Conservation (phyloP, 2,329 filamentous ascomycete species). For the Calonectria multiphialidica region DNA sequence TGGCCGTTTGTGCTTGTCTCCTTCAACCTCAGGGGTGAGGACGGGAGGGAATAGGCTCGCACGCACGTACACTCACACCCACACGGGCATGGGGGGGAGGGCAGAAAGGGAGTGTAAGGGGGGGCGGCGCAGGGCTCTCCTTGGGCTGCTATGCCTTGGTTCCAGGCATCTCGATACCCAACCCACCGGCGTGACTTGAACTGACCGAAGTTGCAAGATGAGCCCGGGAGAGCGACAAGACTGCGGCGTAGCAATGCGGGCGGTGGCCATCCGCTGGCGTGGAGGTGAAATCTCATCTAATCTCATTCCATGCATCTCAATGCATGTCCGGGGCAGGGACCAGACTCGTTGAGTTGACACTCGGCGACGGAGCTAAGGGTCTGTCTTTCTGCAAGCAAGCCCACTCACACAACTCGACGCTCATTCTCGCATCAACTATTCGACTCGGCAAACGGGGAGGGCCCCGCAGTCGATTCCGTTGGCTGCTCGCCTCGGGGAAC, state of each 20-base stretch:
- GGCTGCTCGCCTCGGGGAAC: neutral
- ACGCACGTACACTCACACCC: neutral
- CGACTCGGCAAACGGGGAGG: neutral
- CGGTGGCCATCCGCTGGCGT: slow-evolving; percentile 16
- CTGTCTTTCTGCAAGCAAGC: neutral
- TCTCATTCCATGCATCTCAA: slow-evolving; percentile 22
- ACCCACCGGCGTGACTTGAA: slow-evolving; percentile 12
- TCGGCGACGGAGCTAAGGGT: neutral
- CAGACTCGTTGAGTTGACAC: neutral
- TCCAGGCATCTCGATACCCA: slow-evolving; percentile 21
- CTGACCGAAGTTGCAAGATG: slow-evolving; percentile 4
- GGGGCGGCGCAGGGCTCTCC: slow-evolving; percentile 18
- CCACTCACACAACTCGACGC: neutral
- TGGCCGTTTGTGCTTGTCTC: neutral
- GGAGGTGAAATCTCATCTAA: slow-evolving; percentile 28
- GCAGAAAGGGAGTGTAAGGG: neutral
- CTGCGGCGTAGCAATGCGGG: neutral
- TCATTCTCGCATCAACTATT: neutral
- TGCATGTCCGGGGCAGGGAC: slow-evolving; percentile 13
- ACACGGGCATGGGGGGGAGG: neutral
- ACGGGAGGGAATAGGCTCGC: neutral
- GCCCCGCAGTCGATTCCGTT: neutral
- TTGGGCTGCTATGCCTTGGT: slow-evolving; percentile 31
- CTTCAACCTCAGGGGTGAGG: neutral
- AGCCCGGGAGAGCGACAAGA: neutral